These are phyloP conservation scores for Drechslerella dactyloides DNA, from an alignment of 2,329 filamentous ascomycete genomes.

Conservation along the genomic window DNA sequence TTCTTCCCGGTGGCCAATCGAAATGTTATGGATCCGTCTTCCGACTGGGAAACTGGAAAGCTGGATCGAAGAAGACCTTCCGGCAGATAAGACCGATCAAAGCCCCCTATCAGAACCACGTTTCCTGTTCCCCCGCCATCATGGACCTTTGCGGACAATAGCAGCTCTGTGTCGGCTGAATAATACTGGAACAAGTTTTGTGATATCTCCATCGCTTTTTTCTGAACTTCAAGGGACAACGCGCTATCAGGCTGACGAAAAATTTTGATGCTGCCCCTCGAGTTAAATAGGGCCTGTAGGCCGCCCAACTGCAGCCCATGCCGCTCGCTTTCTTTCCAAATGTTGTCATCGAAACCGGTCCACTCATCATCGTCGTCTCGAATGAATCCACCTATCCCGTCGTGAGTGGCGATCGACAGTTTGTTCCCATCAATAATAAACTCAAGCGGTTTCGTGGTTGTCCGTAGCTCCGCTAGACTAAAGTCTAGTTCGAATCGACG, in stretches of 20 bases:
- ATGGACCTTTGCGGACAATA: slow-evolving; percentile 52
- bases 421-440: slow-evolving; percentile 13
- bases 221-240: slow-evolving; percentile 55
- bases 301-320: slow-evolving; percentile 63
- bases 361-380: slow-evolving; percentile 2
- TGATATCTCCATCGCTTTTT: slow-evolving; percentile 64
- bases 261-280: slow-evolving; percentile 61
- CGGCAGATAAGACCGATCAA: slow-evolving; percentile 56
- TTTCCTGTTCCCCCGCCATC: slow-evolving; percentile 58
- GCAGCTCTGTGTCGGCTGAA: slow-evolving; percentile 62
- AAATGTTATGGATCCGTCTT: slow-evolving; percentile 33
- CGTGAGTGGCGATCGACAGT: background rate
- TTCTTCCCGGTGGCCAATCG: slow-evolving; percentile 44
- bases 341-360: background rate
- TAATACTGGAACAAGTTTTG: slow-evolving; percentile 68
- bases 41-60: slow-evolving; percentile 46
- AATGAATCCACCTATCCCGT: slow-evolving; percentile 1
- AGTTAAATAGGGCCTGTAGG: slow-evolving; percentile 64
- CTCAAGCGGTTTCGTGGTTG: background rate
- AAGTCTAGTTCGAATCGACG: slow-evolving; percentile 56
- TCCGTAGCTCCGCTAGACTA: background rate
- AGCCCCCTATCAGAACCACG: slow-evolving; percentile 57
- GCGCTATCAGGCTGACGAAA: slow-evolving; percentile 52
- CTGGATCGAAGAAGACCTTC: slow-evolving; percentile 8
- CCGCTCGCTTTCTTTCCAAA: slow-evolving; percentile 54